Evolutionary conservation across 805 yeast genomes (phyloP), one percentile per base, ranked within the genome.

Genomic region (Nakazawaea molendinolei): DNA sequence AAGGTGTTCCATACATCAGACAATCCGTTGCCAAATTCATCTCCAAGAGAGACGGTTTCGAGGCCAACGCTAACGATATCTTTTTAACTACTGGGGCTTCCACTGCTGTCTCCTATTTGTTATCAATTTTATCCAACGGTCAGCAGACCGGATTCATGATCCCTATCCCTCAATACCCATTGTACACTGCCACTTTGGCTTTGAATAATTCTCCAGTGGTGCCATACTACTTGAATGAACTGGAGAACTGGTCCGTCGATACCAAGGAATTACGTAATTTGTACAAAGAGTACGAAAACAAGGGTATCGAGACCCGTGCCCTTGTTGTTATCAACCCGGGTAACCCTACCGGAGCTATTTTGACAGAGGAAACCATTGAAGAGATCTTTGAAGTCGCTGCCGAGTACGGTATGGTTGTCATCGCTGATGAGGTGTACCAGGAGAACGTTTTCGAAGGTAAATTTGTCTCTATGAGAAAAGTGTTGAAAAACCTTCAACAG

Each of bases 391-490:
- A 72, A 25, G 71, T 90, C 39, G 95, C 96, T 22, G 94, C 95
- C 13, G 79, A 80, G 52, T 63, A 86, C 46, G 87, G 95, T 28
- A 57, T 92, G 12, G 90, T 87, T 3, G 70, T 92, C 34, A 81
- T 92, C 45, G 97, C 98, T 10, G 99, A 92, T 63, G 99, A 92
- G 63, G 99, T 92, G 17, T 92, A 92, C 63, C 99, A 92, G 63
- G 94, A 85, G 51, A 92, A 92, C 52, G 70, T 92, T 16, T 90
- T 83, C 61, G 65, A 69, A 24, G 90, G 94, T 27, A 71, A 85
- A 54, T 92, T 92, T 55, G 65, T 74, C 28, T 87, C 97, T 0
- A 78, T 87, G 69, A 86, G 86, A 56, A 79, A 81, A 53, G 86
- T 87, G 7, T 68, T 87, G 47, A 61, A 79, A 36, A 70, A 76